Conservation (phyloP, 2,329 filamentous ascomycete genomes). For the Colletotrichum abscissum region DNA sequence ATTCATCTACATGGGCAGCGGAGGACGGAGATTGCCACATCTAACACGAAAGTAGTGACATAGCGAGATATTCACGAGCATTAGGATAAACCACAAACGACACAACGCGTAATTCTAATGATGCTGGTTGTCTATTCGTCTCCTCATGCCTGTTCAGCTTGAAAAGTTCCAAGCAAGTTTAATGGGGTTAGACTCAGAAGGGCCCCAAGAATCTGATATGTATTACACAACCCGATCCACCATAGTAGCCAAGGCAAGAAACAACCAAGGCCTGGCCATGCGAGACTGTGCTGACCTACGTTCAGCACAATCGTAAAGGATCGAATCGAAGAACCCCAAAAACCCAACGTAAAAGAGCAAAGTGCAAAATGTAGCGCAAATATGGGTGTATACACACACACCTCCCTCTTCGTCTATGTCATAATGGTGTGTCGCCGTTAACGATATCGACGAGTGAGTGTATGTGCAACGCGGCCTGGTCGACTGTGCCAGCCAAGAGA, state of each 20-base stretch:
- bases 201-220: constrained; percentile 2
- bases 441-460: constrained; percentile 4
- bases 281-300: not conserved
- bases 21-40: not conserved
- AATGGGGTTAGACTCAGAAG: constrained; percentile 3
- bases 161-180: not conserved
- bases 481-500: constrained; percentile 16
- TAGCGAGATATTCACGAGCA: not conserved
- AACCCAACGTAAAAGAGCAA: constrained; percentile 12
- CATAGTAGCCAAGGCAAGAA: constrained; percentile 20
- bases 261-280: not conserved
- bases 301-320: not conserved
- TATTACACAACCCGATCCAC: constrained; percentile 13
- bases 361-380: constrained; percentile 23
- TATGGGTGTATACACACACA: constrained; percentile 10
- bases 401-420: constrained; percentile 7
- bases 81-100: not conserved
- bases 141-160: not conserved
- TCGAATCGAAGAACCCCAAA: not conserved
- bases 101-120: not conserved
- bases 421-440: not conserved
- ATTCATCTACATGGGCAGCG: not conserved
- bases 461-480: constrained; percentile 26
- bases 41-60: not conserved
- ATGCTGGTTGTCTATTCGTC: constrained; percentile 16